Evolutionary conservation across 306 rosid genomes (phyloP).

Genomic region (Ziziphus jujuba): DNA sequence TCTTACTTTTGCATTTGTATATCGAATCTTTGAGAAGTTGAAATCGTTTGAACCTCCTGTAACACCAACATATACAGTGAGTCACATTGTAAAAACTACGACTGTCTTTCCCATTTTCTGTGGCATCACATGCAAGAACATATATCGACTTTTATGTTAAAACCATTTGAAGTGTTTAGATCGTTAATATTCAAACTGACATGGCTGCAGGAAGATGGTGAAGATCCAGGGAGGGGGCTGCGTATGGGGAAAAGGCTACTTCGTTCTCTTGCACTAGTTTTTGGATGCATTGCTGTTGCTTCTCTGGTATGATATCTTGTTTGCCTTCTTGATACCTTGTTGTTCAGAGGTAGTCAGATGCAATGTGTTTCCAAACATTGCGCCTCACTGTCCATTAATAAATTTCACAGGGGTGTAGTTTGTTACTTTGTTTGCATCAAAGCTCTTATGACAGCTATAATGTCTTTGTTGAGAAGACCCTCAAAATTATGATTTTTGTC

Average conservation of each 20-base stretch:
- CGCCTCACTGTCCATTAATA: too few relatives aligned
- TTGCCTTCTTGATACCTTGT: constrained; percentile 28
- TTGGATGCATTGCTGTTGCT: constrained; percentile 84
- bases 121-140: constrained; percentile 19
- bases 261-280: constrained; percentile 80
- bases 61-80: constrained; percentile 64
- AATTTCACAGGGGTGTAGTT: too few relatives aligned
- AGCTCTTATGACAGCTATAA: too few relatives aligned
- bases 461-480: too few relatives aligned
- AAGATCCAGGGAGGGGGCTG: constrained; percentile 79
- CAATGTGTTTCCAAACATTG: background rate
- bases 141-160: constrained; percentile 9
- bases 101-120: constrained; percentile 11
- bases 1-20: constrained; percentile 85
- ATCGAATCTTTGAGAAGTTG: constrained; percentile 94
- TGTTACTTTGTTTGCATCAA: too few relatives aligned
- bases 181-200: constrained; percentile 27
- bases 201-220: constrained; percentile 86
- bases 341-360: constrained; percentile 8
- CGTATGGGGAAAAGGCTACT: constrained; percentile 93
- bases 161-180: constrained; percentile 13
- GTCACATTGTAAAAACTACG: constrained; percentile 22
- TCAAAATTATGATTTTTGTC: too few relatives aligned
- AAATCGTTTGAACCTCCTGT: constrained; percentile 73
- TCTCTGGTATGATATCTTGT: constrained; percentile 65